phyloP scores from a whole-genome alignment of 768 basidiomycete species.

The Suillus subluteus region DNA sequence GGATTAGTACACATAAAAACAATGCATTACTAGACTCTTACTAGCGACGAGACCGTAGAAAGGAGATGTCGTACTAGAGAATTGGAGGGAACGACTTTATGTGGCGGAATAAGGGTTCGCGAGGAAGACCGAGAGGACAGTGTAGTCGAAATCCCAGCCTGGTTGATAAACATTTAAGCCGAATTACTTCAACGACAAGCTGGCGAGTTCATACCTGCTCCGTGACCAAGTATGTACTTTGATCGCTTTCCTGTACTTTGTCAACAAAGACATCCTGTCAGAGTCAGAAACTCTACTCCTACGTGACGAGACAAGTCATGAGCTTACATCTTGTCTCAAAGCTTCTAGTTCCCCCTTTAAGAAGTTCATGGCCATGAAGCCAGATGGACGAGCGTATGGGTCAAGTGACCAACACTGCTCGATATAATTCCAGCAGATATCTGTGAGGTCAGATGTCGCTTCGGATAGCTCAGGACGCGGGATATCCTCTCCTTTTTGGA shows the following conservation, averaged over 20 bases:
- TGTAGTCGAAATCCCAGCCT: too few species aligned
- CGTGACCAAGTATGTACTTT: not conserved
- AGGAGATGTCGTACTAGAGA: not conserved
- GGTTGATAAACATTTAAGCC: too few species aligned
- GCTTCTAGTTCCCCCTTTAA: not conserved
- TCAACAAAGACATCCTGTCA: not conserved
- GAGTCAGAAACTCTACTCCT: not conserved
- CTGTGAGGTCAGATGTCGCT: not conserved
- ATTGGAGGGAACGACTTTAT: not conserved
- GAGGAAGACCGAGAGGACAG: too few species aligned
- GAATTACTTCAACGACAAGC: too few species aligned
- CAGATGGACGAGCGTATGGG: not conserved
- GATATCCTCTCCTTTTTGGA: not conserved
- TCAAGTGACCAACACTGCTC: not conserved
- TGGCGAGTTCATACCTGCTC: not conserved
- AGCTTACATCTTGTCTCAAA: not conserved
- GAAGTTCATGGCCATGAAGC: not conserved
- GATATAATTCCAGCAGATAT: not conserved
- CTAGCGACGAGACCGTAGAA: not conserved
- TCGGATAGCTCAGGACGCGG: not conserved
- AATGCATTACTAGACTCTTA: not conserved
- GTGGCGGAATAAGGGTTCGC: too few species aligned
- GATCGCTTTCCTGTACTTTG: not conserved
- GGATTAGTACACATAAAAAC: not conserved
- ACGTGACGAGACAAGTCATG: not conserved